Conservation (phyloP, 2,329 filamentous ascomycete species). For the Arthrobotrys sphaeroides region DNA sequence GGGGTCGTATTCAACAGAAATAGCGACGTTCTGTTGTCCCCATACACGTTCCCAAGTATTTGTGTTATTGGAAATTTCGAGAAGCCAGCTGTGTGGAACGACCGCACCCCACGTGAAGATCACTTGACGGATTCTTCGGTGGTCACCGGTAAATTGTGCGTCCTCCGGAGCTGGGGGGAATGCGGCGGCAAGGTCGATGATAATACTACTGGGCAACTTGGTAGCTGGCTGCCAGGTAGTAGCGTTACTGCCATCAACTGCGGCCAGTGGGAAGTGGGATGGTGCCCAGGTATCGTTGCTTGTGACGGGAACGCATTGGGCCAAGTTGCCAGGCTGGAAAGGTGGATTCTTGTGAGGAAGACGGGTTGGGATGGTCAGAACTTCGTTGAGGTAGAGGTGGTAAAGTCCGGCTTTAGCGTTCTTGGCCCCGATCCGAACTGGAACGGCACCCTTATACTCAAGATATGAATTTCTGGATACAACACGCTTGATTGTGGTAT, state of each 20-base stretch:
- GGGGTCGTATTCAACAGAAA: slow-evolving; percentile 54
- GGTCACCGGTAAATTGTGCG: slow-evolving; percentile 66
- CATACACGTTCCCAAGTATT: slow-evolving; percentile 59
- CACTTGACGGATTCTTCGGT: slow-evolving; percentile 68
- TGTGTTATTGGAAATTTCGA: slow-evolving; percentile 60
- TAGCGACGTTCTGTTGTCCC: slow-evolving; percentile 53
- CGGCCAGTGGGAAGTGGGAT: slow-evolving; percentile 75
- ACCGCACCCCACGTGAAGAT: slow-evolving; percentile 59
- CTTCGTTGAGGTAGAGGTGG: slow-evolving; percentile 64
- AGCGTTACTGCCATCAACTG: slow-evolving; percentile 72
- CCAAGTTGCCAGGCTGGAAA: slow-evolving; percentile 68
- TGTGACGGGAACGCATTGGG: slow-evolving; percentile 70
- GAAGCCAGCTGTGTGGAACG: slow-evolving; percentile 53
- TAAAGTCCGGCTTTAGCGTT: slow-evolving; percentile 62
- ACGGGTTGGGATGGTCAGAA: slow-evolving; percentile 69
- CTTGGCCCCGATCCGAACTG: slow-evolving; percentile 65
- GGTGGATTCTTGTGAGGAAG: slow-evolving; percentile 68
- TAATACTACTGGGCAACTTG: slow-evolving; percentile 67
- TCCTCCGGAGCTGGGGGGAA: slow-evolving; percentile 61
- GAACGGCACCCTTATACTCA: slow-evolving; percentile 57
- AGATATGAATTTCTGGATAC: slow-evolving; percentile 31
- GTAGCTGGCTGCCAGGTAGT: slow-evolving; percentile 74
- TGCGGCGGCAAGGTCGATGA: slow-evolving; percentile 71
- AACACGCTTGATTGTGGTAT: slow-evolving; percentile 70
- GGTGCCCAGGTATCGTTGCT: slow-evolving; percentile 66